Conservation (phyloP, 352 stramenopile genomes). For the Hyaloperonospora brassicae region DNA sequence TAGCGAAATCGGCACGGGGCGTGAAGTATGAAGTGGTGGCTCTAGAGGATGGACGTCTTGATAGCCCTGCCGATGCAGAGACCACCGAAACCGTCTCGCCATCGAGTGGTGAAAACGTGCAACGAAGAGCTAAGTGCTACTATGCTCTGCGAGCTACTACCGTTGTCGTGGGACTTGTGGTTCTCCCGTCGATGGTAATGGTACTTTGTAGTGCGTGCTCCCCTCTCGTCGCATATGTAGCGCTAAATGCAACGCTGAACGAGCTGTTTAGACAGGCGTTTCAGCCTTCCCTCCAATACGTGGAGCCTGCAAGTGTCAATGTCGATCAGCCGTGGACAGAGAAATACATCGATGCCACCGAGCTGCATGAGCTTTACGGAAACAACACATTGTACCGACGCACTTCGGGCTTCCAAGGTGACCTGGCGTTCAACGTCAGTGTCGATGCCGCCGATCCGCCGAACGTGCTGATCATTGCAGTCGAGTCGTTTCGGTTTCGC, state of each 20-base stretch:
- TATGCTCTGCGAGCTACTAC: constrained; percentile 5
- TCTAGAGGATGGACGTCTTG: background rate
- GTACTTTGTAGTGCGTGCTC: constrained; percentile 9
- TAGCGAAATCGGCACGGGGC: background rate
- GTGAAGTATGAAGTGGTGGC: background rate
- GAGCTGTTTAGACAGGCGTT: constrained; percentile 12
- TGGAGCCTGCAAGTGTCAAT: too few relatives aligned
- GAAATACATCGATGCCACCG: constrained; percentile 15
- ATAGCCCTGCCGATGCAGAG: background rate
- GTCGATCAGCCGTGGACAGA: too few relatives aligned
- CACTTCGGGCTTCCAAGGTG: constrained; percentile 15
- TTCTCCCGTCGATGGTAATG: constrained; percentile 7
- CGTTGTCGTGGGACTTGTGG: constrained; percentile 13
- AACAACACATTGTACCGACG: constrained; percentile 20
- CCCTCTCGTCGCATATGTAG: constrained; percentile 13
- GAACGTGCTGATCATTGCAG: constrained; percentile 41
- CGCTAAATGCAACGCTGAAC: constrained; percentile 19
- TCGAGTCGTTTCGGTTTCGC: constrained; percentile 50
- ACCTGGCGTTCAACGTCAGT: constrained; percentile 18
- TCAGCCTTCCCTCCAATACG: constrained; percentile 2
- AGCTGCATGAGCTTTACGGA: constrained; percentile 16
- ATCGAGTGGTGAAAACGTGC: background rate
- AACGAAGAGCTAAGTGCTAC: background rate
- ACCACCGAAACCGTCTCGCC: background rate
- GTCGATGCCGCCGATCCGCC: constrained; percentile 21